Conservation (phyloP, 2,329 filamentous ascomycete species). For the Xylariaceae sp. region DNA sequence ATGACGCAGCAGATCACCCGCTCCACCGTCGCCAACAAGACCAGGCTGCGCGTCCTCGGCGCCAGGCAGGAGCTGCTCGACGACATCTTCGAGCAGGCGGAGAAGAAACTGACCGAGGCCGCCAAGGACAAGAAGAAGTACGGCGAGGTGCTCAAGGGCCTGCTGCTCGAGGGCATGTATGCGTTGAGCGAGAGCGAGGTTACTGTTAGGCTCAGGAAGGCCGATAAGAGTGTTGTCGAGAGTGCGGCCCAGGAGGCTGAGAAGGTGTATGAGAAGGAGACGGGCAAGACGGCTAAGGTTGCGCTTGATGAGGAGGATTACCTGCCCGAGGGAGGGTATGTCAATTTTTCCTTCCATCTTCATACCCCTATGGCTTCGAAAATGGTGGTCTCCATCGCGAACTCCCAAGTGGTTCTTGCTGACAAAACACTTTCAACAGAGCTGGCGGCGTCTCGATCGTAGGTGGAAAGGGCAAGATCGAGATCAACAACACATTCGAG, state of each 20-base stretch:
- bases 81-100: slow-evolving; percentile 77
- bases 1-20: slow-evolving; percentile 99
- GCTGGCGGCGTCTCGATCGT: slow-evolving; percentile 79
- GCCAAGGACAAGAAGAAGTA: slow-evolving; percentile 72
- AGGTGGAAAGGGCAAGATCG: slow-evolving; percentile 85
- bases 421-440: slow-evolving; percentile 43
- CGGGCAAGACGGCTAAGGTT: slow-evolving; percentile 65
- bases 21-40: slow-evolving; percentile 95
- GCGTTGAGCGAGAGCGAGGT: slow-evolving; percentile 78
- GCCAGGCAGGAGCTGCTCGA: slow-evolving; percentile 90
- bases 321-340: slow-evolving; percentile 79
- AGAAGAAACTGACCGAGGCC: slow-evolving; percentile 64
- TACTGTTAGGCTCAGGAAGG: slow-evolving; percentile 70
- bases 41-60: slow-evolving; percentile 79
- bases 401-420: neutral
- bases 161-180: slow-evolving; percentile 88
- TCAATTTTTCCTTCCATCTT: slow-evolving; percentile 26
- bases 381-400: neutral
- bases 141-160: slow-evolving; percentile 67
- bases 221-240: slow-evolving; percentile 70
- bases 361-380: no score
- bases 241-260: slow-evolving; percentile 73
- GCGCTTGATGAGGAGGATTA: slow-evolving; percentile 75
- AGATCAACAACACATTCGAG: slow-evolving; percentile 98
- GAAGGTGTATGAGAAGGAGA: slow-evolving; percentile 78